Conservation (phyloP, 306 rosid genomes). For the Medicago truncatula region DNA sequence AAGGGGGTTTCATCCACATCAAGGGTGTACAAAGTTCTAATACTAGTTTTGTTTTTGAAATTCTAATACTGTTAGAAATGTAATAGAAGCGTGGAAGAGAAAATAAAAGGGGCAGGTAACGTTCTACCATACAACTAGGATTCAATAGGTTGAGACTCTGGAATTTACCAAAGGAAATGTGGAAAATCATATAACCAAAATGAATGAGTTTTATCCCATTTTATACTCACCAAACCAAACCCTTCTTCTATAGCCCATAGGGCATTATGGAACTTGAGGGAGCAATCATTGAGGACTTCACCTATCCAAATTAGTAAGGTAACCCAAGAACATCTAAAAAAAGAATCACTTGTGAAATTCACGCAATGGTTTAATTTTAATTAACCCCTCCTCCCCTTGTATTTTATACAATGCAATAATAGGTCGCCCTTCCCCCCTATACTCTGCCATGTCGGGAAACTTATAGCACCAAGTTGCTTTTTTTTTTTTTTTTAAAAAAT, state of each 20-base stretch:
- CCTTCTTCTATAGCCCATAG: background rate
- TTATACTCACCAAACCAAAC: slow-evolving; percentile 12
- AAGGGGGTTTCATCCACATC: slow-evolving; percentile 5
- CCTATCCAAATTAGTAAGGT: slow-evolving; percentile 8
- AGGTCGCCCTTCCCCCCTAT: background rate
- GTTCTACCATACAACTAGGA: background rate
- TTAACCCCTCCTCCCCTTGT: background rate
- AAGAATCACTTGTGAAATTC: slow-evolving; percentile 1
- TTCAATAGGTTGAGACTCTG: slow-evolving; percentile 3
- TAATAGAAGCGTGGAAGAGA: background rate
- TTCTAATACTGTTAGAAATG: background rate
- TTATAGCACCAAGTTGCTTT: background rate
- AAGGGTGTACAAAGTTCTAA: slow-evolving; percentile 11
- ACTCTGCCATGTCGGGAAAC: background rate
- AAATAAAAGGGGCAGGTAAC: background rate
- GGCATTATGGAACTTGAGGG: slow-evolving; percentile 10
- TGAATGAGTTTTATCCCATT: background rate
- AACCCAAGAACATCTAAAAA: background rate
- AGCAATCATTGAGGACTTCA: background rate
- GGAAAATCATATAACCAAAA: slow-evolving; percentile 5
- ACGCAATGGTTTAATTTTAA: background rate
- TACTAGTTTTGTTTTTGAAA: background rate
- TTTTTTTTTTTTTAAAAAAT: background rate
- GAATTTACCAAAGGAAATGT: background rate
- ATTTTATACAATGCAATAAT: slow-evolving; percentile 16